A percentile compares a stretch with the other conserved stretches of the same genome.
These are phyloP conservation scores for Tulasnella sp. DNA, from an alignment of 768 basidiomycete genomes.

Conservation along the genomic window DNA sequence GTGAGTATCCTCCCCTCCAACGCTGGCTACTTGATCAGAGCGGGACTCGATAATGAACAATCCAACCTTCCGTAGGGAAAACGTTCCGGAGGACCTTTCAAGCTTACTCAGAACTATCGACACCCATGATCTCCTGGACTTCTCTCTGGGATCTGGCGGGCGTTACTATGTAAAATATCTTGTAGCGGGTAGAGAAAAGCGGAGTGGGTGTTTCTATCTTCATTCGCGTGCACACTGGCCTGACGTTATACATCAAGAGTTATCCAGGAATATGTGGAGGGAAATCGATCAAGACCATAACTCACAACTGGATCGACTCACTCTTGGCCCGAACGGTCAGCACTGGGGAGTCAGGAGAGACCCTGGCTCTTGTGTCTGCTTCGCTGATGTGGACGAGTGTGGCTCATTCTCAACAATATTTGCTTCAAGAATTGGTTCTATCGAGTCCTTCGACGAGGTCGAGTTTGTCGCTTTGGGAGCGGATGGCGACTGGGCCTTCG, in stretches of 20 bases:
- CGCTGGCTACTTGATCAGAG: no score
- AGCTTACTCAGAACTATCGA: background rate
- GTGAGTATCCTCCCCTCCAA: background rate
- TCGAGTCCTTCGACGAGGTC: background rate
- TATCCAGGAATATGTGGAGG: constrained; percentile 5
- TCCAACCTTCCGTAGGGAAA: background rate
- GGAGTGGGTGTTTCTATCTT: background rate
- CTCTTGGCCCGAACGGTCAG: background rate
- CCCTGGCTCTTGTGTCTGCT: background rate
- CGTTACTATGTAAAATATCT: constrained; percentile 2
- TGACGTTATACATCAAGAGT: background rate
- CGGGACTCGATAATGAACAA: background rate
- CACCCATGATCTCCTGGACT: background rate
- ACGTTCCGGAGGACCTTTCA: background rate
- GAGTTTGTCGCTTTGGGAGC: background rate
- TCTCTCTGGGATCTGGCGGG: background rate
- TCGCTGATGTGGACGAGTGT: background rate
- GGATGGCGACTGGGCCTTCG: background rate
- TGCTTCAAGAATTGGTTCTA: background rate
- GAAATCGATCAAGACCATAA: constrained; percentile 3
- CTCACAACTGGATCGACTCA: background rate
- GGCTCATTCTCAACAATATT: background rate
- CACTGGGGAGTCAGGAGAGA: background rate
- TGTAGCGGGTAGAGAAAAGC: background rate
- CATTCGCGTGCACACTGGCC: background rate